A percentile compares a stretch with the other conserved stretches of the same genome.
Conservation (phyloP, 1,139 yeast species). For the Yamadazyma dendronema region DNA sequence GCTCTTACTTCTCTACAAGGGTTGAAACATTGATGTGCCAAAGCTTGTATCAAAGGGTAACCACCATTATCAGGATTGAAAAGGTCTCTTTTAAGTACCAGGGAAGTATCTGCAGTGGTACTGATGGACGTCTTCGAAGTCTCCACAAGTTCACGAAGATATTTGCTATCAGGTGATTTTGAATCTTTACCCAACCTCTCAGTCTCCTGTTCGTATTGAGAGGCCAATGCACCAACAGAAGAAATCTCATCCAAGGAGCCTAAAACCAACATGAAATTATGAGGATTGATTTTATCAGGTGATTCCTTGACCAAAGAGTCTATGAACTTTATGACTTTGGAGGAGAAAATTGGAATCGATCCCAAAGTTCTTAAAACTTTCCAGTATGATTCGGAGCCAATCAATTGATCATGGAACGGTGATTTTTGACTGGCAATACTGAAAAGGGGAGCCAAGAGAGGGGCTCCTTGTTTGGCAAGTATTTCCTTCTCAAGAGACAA, state of each 20-base stretch:
- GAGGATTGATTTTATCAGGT: constrained; percentile 37
- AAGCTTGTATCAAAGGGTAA: constrained; percentile 69
- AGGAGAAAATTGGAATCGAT: constrained; percentile 51
- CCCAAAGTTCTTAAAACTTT: constrained; percentile 56
- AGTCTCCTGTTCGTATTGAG: constrained; percentile 68
- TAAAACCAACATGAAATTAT: constrained; percentile 61
- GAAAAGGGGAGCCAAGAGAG: constrained; percentile 53
- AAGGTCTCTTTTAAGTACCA: constrained; percentile 23
- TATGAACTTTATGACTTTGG: constrained; percentile 48
- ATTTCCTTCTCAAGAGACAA: constrained; percentile 35
- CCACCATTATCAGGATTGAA: constrained; percentile 30
- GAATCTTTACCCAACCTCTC: constrained; percentile 22
- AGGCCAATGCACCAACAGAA: constrained; percentile 78
- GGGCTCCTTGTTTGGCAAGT: constrained; percentile 46
- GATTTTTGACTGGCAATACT: constrained; percentile 49
- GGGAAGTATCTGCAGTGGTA: constrained; percentile 52
- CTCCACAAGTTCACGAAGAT: constrained; percentile 51
- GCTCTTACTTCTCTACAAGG: constrained; percentile 78
- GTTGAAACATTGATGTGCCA: constrained; percentile 85
- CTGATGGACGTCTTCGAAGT: constrained; percentile 62
- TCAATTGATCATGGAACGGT: constrained; percentile 40
- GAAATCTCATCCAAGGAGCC: constrained; percentile 80
- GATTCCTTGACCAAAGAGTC: constrained; percentile 40
- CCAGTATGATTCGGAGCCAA: constrained; percentile 61
- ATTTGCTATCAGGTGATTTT: constrained; percentile 33